Conservation (phyloP, 352 stramenopile genomes). For the Thalassiosira mediterranea region DNA sequence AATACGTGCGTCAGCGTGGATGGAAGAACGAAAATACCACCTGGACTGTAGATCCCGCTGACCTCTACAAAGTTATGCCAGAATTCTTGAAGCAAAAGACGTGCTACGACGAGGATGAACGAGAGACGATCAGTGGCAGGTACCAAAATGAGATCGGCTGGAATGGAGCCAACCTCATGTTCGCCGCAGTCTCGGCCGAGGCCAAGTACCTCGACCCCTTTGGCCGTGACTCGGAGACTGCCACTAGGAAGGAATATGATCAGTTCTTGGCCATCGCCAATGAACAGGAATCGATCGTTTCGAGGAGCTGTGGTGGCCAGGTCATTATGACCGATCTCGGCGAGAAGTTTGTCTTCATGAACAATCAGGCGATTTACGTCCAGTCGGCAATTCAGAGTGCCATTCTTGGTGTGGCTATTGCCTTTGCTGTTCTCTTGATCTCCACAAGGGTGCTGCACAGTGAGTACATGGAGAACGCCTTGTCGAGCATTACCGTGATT, state of each 20-base stretch:
- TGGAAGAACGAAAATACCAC: slow-evolving; percentile 37
- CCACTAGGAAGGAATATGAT: slow-evolving; percentile 54
- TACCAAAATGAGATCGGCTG: slow-evolving; percentile 54
- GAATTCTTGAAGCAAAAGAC: slow-evolving; percentile 47
- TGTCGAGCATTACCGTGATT: too few species aligned
- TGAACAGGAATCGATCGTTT: slow-evolving; percentile 38
- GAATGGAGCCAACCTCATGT: slow-evolving; percentile 46
- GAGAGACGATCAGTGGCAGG: slow-evolving; percentile 38
- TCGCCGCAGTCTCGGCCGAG: slow-evolving; percentile 49
- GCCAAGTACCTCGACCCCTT: slow-evolving; percentile 46
- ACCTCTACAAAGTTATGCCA: slow-evolving; percentile 30
- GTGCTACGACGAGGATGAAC: slow-evolving; percentile 37
- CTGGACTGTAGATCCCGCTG: slow-evolving; percentile 39
- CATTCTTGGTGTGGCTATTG: slow-evolving; percentile 60
- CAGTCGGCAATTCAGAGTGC: slow-evolving; percentile 41
- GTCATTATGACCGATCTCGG: slow-evolving; percentile 63
- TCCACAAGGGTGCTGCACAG: slow-evolving; percentile 52
- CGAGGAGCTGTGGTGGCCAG: slow-evolving; percentile 29
- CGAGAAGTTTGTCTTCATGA: slow-evolving; percentile 75
- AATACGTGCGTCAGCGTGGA: slow-evolving; percentile 31
- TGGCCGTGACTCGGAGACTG: slow-evolving; percentile 24
- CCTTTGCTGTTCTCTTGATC: slow-evolving; percentile 61
- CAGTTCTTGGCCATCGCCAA: slow-evolving; percentile 43
- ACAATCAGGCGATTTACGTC: slow-evolving; percentile 69
- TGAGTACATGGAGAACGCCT: too few species aligned